Evolutionary conservation across 2,329 filamentous ascomycete genomes (phyloP).

Genomic region (Rhexocercosporidium sp.): DNA sequence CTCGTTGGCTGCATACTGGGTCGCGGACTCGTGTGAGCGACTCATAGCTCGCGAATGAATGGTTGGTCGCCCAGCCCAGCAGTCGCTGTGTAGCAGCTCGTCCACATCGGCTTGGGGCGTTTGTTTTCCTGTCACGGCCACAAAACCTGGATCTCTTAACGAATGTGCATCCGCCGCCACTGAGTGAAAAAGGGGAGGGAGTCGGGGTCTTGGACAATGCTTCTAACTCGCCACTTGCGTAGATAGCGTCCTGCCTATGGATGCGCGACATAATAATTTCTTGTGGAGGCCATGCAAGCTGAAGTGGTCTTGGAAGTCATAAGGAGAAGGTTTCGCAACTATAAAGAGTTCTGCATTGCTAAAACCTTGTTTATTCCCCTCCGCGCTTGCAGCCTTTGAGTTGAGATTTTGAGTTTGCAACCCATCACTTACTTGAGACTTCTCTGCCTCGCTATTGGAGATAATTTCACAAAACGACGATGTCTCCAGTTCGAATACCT

Average conservation of each 20-base stretch:
- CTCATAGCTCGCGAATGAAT: not conserved
- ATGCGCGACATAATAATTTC: not conserved
- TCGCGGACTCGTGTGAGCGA: constrained; percentile 7
- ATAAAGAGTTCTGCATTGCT: not conserved
- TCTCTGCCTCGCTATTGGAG: not conserved
- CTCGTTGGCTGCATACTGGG: constrained; percentile 10
- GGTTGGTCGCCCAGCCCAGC: not conserved
- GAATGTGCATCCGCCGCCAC: constrained; percentile 6
- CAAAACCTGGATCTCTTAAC: not conserved
- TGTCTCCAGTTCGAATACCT: constrained; percentile 30
- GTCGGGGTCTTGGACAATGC: not conserved
- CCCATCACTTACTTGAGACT: not conserved
- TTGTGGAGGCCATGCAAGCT: constrained; percentile 14
- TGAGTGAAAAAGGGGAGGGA: constrained; percentile 6
- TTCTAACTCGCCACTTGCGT: constrained; percentile 16
- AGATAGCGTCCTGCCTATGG: constrained; percentile 8
- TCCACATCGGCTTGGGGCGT: not conserved
- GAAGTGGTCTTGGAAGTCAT: constrained; percentile 3
- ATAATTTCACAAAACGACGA: constrained; percentile 12
- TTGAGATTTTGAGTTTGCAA: not conserved
- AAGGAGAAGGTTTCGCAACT: constrained; percentile 11
- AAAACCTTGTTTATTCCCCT: not conserved
- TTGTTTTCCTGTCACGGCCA: constrained; percentile 11
- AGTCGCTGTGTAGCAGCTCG: constrained; percentile 7
- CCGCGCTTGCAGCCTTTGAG: not conserved